Conservation (phyloP, 2,329 filamentous ascomycete species). For the Aciculosporium take region DNA sequence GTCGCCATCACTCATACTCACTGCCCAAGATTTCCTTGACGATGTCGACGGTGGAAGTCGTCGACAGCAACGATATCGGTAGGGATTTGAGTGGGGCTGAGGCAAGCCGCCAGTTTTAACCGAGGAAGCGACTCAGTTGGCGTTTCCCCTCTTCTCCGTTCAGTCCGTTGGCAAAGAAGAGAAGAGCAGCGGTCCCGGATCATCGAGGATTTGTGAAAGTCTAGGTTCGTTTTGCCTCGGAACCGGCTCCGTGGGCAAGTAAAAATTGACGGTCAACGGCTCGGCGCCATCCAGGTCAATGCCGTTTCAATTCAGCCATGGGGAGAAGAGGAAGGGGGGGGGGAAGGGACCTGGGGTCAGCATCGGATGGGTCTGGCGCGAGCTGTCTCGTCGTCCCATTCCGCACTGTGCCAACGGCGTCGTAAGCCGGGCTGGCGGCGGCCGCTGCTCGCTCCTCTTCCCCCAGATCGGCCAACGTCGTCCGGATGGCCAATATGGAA, state of each 20-base stretch:
- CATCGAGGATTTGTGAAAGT: neutral
- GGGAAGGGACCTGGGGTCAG: too few species aligned
- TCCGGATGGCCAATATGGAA: too few species aligned
- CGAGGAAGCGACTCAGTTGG: neutral
- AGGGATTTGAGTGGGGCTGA: neutral
- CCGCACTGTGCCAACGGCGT: neutral
- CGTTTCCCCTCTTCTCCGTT: neutral
- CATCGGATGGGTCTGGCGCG: neutral
- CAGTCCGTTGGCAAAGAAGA: neutral
- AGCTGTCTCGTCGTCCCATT: neutral
- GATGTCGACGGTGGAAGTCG: neutral
- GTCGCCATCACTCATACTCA: slow-evolving; percentile 5
- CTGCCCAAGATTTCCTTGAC: neutral
- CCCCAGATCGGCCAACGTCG: neutral
- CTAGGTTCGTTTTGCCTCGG: neutral
- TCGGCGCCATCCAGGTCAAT: neutral
- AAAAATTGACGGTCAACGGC: neutral
- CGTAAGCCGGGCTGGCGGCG: neutral
- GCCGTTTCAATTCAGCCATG: neutral
- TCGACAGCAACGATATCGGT: too few species aligned
- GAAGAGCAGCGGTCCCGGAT: neutral
- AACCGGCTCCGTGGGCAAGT: neutral
- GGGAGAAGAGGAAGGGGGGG: too few species aligned
- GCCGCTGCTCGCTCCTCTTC: neutral
- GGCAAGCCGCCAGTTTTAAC: neutral